Evolutionary conservation across 768 basidiomycete genomes (phyloP).

Genomic region (Tulasnella sp.): DNA sequence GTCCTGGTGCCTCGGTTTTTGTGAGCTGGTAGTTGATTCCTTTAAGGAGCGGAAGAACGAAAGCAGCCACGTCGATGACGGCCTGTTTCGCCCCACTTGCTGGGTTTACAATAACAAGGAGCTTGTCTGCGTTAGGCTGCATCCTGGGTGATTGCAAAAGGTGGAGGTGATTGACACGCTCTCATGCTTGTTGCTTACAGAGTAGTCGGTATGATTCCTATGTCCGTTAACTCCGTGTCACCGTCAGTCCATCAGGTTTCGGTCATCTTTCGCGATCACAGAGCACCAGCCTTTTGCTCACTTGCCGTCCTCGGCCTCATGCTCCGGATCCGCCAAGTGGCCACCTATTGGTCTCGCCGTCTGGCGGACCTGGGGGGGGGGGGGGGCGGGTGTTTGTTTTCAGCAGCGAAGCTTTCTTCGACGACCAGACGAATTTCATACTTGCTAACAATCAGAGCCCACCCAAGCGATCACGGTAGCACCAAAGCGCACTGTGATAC

Average conservation of each 20-base stretch:
- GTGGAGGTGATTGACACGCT: not conserved
- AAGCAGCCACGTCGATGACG: conserved; percentile 45
- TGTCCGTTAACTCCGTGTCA: not conserved
- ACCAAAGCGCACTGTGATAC: not conserved
- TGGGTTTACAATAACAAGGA: conserved; percentile 67
- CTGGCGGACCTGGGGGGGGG: no score
- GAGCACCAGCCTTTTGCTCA: not conserved
- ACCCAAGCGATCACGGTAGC: not conserved
- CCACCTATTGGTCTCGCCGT: not conserved
- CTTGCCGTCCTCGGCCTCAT: not conserved
- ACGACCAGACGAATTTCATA: not conserved
- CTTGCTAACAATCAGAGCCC: not conserved
- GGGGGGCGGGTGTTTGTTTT: not conserved
- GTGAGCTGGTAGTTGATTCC: conserved; percentile 34
- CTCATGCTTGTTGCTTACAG: not conserved
- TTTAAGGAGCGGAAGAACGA: conserved; percentile 57
- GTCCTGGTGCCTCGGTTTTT: conserved; percentile 44
- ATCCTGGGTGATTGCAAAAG: not conserved
- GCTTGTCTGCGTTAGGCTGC: not conserved
- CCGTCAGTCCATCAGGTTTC: not conserved
- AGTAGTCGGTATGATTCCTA: not conserved
- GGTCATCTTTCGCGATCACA: not conserved
- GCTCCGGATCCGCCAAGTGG: not conserved
- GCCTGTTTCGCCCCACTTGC: conserved; percentile 56
- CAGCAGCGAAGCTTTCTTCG: not conserved